phyloP scores from a whole-genome alignment of 2,329 filamentous ascomycete species.

The Colletotrichum chrysophilum region DNA sequence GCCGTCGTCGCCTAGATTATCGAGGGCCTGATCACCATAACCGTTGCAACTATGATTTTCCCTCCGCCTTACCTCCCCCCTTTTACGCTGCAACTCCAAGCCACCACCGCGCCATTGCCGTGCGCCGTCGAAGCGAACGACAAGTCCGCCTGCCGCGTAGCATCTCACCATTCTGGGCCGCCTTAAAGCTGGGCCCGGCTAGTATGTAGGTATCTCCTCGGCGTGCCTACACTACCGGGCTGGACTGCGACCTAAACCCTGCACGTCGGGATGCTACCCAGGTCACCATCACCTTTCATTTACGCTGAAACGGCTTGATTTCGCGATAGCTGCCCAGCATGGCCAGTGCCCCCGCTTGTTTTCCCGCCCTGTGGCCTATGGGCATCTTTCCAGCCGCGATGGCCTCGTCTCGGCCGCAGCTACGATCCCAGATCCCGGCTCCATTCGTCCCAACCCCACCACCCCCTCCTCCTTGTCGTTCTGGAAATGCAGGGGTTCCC shows the following conservation, averaged over 20 bases:
- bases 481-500: background rate
- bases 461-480: background rate
- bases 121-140: background rate
- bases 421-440: background rate
- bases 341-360: slow-evolving; percentile 12
- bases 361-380: slow-evolving; percentile 7
- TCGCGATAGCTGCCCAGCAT: slow-evolving; percentile 8
- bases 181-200: background rate
- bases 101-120: background rate
- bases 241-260: background rate
- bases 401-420: background rate
- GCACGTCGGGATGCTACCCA: slow-evolving; percentile 12
- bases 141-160: background rate
- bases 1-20: background rate
- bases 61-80: background rate
- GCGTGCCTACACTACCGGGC: background rate
- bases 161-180: background rate
- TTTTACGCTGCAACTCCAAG: background rate
- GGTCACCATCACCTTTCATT: slow-evolving; percentile 14
- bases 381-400: slow-evolving; percentile 13
- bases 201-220: background rate
- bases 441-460: background rate
- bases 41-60: background rate
- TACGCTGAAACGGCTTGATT: slow-evolving; percentile 21
- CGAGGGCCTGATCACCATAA: background rate